Base-by-base conservation (phyloP, 1,284 basidiomycete species). In the Ceratobasidium sp. region DNA sequence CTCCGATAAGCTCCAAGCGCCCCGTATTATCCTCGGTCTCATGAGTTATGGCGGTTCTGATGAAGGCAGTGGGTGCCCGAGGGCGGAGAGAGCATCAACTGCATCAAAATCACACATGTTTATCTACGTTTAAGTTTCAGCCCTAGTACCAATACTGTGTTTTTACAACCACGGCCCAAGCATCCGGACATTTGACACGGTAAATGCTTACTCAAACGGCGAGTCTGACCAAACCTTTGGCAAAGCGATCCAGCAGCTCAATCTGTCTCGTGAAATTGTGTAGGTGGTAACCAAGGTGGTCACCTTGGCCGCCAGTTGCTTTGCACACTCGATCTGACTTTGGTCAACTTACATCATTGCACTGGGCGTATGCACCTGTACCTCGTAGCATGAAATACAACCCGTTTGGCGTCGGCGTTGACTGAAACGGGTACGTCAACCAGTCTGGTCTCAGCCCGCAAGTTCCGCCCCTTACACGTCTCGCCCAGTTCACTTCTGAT, bases 261-360 rank as follows among this genome's bases (percentile, higher is more conserved):
- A 91, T 38, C 87, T 96, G 20, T 92, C 92, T 20, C 89, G 94
- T 10, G 90, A 92, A 27, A 90, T 95, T 33, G 93, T 95, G 18
- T n/a, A n/a, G n/a, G 89, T 95, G 44, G 87, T 95, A 86, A 94
- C 93, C 48, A 95, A 95, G 86, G 90, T 90, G 55, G 75, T 78
- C 38, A 35, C 65, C 80, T 0, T 79, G n/a, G n/a, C n/a, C n/a
- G n/a, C n/a, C n/a, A n/a, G n/a, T n/a, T n/a, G n/a, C n/a, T n/a
- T n/a, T n/a, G n/a, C n/a, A 38, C 81, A 59, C 79, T 79, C 1
- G 79, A 38, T 38, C 46, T 54, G 62, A 35, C 23, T 78, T 41
- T 41, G 20, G 3, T 52, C 60, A 23, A n/a, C 55, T 4, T 41
- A 6, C 20, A 35, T 35, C 5, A 8, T 16, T 18, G 30, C 18